A percentile compares a stretch with the other conserved stretches of the same genome.
phyloP scores from a whole-genome alignment of 805 yeast species.

The Wickerhamomyces chaumierensis region DNA sequence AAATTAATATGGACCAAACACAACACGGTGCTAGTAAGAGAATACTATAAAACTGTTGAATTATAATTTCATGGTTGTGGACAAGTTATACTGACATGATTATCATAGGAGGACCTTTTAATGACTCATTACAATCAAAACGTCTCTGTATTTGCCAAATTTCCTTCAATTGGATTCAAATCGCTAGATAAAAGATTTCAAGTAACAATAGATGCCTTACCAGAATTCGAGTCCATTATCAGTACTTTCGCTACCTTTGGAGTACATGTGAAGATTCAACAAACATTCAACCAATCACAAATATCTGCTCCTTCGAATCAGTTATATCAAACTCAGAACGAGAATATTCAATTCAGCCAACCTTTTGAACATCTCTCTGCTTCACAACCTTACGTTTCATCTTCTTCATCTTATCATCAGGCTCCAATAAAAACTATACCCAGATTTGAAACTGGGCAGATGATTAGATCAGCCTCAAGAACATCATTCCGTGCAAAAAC shows the following conservation, averaged over 20 bases:
- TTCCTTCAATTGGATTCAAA: conserved; percentile 16
- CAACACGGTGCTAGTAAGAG: background rate
- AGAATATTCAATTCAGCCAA: too few relatives aligned
- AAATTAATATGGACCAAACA: background rate
- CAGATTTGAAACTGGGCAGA: too few relatives aligned
- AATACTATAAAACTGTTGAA: too few relatives aligned
- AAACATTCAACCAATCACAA: background rate
- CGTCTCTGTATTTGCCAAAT: conserved; percentile 9
- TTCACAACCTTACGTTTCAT: too few relatives aligned
- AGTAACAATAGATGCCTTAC: conserved; percentile 2
- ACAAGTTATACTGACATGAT: background rate
- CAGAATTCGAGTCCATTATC: conserved; percentile 1
- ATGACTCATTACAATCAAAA: background rate
- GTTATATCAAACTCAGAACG: too few relatives aligned
- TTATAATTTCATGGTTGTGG: too few relatives aligned
- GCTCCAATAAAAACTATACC: too few relatives aligned
- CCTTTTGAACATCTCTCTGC: too few relatives aligned
- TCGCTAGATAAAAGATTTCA: conserved; percentile 7
- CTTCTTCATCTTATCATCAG: too few relatives aligned
- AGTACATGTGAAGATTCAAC: conserved; percentile 1
- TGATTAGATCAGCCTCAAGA: too few relatives aligned
- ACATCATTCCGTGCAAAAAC: too few relatives aligned
- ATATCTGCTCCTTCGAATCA: background rate
- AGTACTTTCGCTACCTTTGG: background rate
- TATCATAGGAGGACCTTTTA: background rate